Evolutionary conservation across 2,329 filamentous ascomycete species (phyloP).

Genomic region (Aspergillus sp.): DNA sequence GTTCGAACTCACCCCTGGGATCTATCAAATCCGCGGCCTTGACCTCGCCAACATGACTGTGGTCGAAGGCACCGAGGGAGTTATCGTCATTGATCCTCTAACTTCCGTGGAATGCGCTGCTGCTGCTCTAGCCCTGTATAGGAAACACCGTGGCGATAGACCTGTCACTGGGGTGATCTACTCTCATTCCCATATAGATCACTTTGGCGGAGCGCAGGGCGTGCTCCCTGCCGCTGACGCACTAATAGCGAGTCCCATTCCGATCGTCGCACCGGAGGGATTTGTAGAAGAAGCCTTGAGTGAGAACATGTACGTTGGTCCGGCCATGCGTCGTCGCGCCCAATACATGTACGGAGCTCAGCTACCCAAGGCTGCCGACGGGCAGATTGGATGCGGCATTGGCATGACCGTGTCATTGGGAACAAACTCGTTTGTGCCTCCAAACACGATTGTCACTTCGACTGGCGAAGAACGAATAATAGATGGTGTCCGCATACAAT

Average conservation of each 20-base stretch:
- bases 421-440: slow-evolving; percentile 37
- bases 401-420: slow-evolving; percentile 37
- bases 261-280: slow-evolving; percentile 40
- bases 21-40: slow-evolving; percentile 47
- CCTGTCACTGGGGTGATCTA: slow-evolving; percentile 43
- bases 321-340: slow-evolving; percentile 43
- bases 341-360: slow-evolving; percentile 46
- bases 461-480: slow-evolving; percentile 36
- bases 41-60: slow-evolving; percentile 48
- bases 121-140: slow-evolving; percentile 40
- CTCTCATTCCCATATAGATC: slow-evolving; percentile 46
- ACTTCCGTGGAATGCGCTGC: slow-evolving; percentile 40
- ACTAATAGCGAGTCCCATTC: background rate
- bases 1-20: slow-evolving; percentile 37
- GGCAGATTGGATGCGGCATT: slow-evolving; percentile 44
- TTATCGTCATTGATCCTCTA: slow-evolving; percentile 46
- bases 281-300: slow-evolving; percentile 43
- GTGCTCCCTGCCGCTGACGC: slow-evolving; percentile 12
- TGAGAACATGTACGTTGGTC: slow-evolving; percentile 45
- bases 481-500: slow-evolving; percentile 43
- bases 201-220: slow-evolving; percentile 37
- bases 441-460: slow-evolving; percentile 33
- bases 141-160: slow-evolving; percentile 20
- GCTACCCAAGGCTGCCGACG: slow-evolving; percentile 30
- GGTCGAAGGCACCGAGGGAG: slow-evolving; percentile 38